Evolutionary conservation across 805 yeast genomes (phyloP).

Genomic region (Kuraishia ogatae): DNA sequence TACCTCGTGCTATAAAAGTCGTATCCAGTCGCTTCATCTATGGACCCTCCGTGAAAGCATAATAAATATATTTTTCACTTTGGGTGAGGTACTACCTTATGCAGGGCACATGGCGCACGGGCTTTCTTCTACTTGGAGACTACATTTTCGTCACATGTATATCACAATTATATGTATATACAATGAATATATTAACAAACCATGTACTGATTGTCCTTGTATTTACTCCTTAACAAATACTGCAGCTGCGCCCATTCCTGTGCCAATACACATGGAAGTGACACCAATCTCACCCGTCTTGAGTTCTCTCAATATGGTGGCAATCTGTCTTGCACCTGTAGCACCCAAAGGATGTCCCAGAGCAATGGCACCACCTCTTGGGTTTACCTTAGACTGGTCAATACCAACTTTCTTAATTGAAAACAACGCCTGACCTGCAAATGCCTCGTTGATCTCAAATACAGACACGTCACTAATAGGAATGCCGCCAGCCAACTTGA

Average conservation of each 20-base stretch:
- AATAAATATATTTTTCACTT: neutral
- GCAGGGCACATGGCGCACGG: neutral
- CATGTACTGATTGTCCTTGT: neutral
- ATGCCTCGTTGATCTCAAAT: conserved; percentile 92
- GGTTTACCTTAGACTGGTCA: conserved; percentile 67
- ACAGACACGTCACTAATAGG: conserved; percentile 58
- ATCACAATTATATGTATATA: no score
- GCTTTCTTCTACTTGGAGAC: no score
- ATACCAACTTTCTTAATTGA: conserved; percentile 60
- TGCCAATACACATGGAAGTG: conserved; percentile 95
- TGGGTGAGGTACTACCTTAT: neutral
- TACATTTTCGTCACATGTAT: no score
- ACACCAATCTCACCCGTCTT: conserved; percentile 78
- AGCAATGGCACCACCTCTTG: conserved; percentile 95
- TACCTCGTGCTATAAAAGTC: no score
- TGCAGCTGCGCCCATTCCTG: conserved; percentile 98
- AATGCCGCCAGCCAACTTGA: conserved; percentile 38
- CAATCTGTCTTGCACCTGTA: conserved; percentile 82
- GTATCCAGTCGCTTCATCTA: no score
- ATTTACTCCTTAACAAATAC: conserved; percentile 67
- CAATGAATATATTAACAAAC: no score
- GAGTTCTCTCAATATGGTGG: conserved; percentile 79
- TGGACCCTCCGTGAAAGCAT: no score
- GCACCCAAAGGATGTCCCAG: conserved; percentile 91
- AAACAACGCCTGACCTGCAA: conserved; percentile 89